Conservation (phyloP, 2,329 filamentous ascomycete genomes). For the Stachybotrys echinatus region DNA sequence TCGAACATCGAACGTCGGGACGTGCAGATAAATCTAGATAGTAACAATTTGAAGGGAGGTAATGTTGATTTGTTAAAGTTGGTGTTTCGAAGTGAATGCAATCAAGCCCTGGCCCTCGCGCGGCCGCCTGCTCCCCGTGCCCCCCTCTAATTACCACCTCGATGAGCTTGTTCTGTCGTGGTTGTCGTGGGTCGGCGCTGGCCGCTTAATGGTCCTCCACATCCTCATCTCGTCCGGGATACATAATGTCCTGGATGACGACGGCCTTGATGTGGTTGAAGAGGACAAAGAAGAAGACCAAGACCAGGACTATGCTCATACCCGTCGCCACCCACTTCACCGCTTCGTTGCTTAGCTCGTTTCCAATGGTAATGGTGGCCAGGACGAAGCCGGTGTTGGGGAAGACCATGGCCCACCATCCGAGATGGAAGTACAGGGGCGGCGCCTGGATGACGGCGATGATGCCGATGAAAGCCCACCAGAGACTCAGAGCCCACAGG, state of each 20-base stretch:
- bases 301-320: constrained; percentile 41
- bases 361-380: constrained; percentile 49
- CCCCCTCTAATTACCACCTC: not conserved
- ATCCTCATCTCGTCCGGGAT: constrained; percentile 50
- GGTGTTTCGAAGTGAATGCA: not conserved
- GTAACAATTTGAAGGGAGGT: not conserved
- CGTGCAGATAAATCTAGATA: not conserved
- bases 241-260: constrained; percentile 48
- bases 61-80: not conserved
- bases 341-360: constrained; percentile 36
- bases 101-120: not conserved
- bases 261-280: constrained; percentile 39
- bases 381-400: constrained; percentile 57
- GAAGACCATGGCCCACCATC: constrained; percentile 62
- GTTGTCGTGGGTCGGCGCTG: not conserved
- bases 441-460: constrained; percentile 28
- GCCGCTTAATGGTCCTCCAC: constrained; percentile 30
- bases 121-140: not conserved
- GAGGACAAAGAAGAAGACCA: constrained; percentile 38
- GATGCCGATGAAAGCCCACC: constrained; percentile 46
- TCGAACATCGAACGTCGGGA: too few species aligned
- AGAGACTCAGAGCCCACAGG: constrained; percentile 58
- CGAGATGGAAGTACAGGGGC: constrained; percentile 50
- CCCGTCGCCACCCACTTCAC: constrained; percentile 43
- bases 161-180: not conserved